Conservation (phyloP, 371 early-diverging fungal genomes). For the Polyrhizophydium stewartii region DNA sequence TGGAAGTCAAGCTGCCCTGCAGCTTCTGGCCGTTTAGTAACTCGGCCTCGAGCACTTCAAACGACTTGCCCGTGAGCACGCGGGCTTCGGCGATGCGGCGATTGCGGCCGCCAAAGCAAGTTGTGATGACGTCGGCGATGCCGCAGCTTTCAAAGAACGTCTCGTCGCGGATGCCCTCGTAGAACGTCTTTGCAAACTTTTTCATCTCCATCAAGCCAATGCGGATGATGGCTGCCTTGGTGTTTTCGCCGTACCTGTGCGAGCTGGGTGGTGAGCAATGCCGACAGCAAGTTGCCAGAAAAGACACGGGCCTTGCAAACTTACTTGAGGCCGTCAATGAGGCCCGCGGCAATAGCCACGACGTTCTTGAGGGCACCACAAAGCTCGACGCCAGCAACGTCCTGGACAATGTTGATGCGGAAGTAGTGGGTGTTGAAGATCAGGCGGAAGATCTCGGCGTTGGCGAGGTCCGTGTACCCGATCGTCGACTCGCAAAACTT, state of each 20-base stretch:
- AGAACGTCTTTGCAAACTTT: constrained; percentile 82
- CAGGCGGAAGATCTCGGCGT: constrained; percentile 71
- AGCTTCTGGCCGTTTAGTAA: constrained; percentile 96
- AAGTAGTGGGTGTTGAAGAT: constrained; percentile 89
- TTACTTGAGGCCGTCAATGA: constrained; percentile 81
- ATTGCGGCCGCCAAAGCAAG: constrained; percentile 97
- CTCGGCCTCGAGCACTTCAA: constrained; percentile 85
- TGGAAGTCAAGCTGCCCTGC: constrained; percentile 92
- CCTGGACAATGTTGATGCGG: constrained; percentile 72
- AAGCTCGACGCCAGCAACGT: constrained; percentile 91
- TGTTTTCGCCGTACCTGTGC: constrained; percentile 72
- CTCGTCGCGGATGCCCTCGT: constrained; percentile 70
- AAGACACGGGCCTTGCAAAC: not conserved
- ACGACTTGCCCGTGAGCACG: constrained; percentile 81
- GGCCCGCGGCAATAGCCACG: constrained; percentile 96
- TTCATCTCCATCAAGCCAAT: constrained; percentile 95
- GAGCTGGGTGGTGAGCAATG: not conserved
- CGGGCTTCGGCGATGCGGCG: constrained; percentile 89
- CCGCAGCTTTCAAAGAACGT: constrained; percentile 98
- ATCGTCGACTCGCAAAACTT: constrained; percentile 95
- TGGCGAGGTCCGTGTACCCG: constrained; percentile 64
- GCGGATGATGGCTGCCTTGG: constrained; percentile 96
- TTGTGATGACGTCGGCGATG: constrained; percentile 80
- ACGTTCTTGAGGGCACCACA: constrained; percentile 99
- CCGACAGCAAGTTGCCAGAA: not conserved